phyloP scores from a whole-genome alignment of 257 asterid genomes.

The Solanum pennellii region DNA sequence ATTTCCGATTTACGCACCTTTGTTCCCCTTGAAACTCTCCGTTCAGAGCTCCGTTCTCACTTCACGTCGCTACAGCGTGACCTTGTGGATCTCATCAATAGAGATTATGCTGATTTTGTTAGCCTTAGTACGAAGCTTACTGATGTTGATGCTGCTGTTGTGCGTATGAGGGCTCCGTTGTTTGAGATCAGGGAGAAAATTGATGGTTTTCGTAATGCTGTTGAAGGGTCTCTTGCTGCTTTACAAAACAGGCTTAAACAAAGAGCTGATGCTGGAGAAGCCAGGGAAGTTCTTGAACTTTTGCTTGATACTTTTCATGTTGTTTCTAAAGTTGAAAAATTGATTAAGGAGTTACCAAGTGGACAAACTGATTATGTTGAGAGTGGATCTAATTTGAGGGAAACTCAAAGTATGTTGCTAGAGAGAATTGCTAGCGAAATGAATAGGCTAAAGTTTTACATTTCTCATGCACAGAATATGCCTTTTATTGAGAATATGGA shows the following conservation, averaged over 20 bases:
- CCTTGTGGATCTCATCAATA: conserved; percentile 82
- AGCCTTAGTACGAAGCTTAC: conserved; percentile 89
- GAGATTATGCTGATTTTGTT: conserved; percentile 86
- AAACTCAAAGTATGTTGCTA: conserved; percentile 92
- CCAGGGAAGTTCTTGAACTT: conserved; percentile 81
- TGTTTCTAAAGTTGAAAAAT: conserved; percentile 88
- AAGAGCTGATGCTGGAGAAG: conserved; percentile 71
- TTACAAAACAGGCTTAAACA: conserved; percentile 70
- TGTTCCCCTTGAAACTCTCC: conserved; percentile 87
- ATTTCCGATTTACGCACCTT: conserved; percentile 92
- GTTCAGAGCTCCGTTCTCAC: conserved; percentile 77
- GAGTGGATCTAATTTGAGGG: conserved; percentile 65
- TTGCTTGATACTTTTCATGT: conserved; percentile 92
- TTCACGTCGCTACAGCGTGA: conserved; percentile 59
- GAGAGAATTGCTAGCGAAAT: conserved; percentile 97
- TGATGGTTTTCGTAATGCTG: conserved; percentile 49
- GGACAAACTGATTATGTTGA: conserved; percentile 70
- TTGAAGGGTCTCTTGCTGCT: conserved; percentile 60
- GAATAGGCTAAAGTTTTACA: conserved; percentile 88
- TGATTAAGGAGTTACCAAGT: conserved; percentile 83
- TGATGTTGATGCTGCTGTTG: conserved; percentile 79
- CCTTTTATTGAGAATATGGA: conserved; percentile 95
- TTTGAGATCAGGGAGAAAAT: conserved; percentile 87
- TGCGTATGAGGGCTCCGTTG: conserved; percentile 96
- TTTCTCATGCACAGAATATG: conserved; percentile 75